phyloP scores from a whole-genome alignment of 2,329 filamentous ascomycete genomes.

The Ilyonectria mors-panacis region DNA sequence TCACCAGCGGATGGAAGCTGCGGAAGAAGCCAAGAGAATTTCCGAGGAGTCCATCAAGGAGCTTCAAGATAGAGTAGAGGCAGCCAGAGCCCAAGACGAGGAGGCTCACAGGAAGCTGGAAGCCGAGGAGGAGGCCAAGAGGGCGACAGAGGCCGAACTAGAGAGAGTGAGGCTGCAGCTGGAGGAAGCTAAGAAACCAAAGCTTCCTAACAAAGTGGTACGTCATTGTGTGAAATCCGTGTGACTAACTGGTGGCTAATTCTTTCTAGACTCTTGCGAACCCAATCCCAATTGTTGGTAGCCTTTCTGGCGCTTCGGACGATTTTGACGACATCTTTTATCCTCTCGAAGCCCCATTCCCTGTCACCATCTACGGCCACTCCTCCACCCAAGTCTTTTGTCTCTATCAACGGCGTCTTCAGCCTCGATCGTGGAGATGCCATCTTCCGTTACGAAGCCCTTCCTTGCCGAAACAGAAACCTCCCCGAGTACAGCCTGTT shows the following conservation, averaged over 20 bases:
- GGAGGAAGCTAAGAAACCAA: constrained; percentile 13
- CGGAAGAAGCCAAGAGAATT: constrained; percentile 8
- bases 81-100: constrained; percentile 2
- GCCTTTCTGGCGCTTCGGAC: constrained; percentile 6
- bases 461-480: background rate
- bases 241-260: background rate
- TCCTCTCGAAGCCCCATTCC: constrained; percentile 7
- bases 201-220: constrained; percentile 13
- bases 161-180: constrained; percentile 9
- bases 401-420: constrained; percentile 8
- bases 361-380: constrained; percentile 4
- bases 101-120: background rate
- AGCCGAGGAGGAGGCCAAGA: constrained; percentile 10
- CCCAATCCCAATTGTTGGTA: constrained; percentile 9
- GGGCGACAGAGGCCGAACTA: background rate
- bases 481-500: constrained; percentile 11
- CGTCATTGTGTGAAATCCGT: background rate
- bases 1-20: constrained; percentile 13
- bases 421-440: constrained; percentile 3
- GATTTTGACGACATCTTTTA: constrained; percentile 10
- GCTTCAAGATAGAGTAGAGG: constrained; percentile 1
- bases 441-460: background rate
- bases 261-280: constrained; percentile 5
- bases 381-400: constrained; percentile 14
- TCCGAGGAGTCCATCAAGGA: constrained; percentile 7